These are phyloP conservation scores for Ophiocordyceps camponoti-rufipedis DNA, from an alignment of 2,329 filamentous ascomycete genomes.

Conservation along the genomic window DNA sequence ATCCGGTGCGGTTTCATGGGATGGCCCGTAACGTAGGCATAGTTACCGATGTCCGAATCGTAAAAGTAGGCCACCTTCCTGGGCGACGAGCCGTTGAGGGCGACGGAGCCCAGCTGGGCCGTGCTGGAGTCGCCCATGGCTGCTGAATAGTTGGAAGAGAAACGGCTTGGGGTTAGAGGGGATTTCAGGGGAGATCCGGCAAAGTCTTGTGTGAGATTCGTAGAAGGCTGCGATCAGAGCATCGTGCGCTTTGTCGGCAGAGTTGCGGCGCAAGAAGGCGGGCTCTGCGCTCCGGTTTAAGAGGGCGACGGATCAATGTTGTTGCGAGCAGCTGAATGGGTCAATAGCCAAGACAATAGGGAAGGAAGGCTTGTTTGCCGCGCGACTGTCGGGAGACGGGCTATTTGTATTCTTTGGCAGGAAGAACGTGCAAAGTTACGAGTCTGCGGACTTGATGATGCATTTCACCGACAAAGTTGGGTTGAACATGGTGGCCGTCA, in stretches of 20 bases:
- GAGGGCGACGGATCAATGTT: not conserved
- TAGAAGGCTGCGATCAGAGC: no score
- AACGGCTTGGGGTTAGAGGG: not conserved
- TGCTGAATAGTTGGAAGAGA: not conserved
- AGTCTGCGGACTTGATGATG: no score
- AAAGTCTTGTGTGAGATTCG: no score
- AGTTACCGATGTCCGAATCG: slow-evolving; percentile 95
- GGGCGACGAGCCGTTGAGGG: slow-evolving; percentile 26
- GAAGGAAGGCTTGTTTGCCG: not conserved
- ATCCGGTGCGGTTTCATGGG: slow-evolving; percentile 98
- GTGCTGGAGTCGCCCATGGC: slow-evolving; percentile 19
- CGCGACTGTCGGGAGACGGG: not conserved
- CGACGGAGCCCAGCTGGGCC: slow-evolving; percentile 23
- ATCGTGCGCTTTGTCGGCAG: not conserved
- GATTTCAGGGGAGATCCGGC: not conserved
- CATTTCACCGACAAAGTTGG: no score
- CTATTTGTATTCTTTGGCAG: no score
- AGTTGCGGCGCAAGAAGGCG: not conserved
- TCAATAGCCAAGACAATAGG: not conserved
- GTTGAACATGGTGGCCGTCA: no score
- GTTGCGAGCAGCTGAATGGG: not conserved
- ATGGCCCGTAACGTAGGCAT: slow-evolving; percentile 90
- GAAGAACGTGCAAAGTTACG: no score
- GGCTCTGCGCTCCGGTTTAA: not conserved
- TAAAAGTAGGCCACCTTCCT: slow-evolving; percentile 97